Evolutionary conservation across 805 yeast genomes (phyloP).

Genomic region (Wickerhamomyces sydowiorum): DNA sequence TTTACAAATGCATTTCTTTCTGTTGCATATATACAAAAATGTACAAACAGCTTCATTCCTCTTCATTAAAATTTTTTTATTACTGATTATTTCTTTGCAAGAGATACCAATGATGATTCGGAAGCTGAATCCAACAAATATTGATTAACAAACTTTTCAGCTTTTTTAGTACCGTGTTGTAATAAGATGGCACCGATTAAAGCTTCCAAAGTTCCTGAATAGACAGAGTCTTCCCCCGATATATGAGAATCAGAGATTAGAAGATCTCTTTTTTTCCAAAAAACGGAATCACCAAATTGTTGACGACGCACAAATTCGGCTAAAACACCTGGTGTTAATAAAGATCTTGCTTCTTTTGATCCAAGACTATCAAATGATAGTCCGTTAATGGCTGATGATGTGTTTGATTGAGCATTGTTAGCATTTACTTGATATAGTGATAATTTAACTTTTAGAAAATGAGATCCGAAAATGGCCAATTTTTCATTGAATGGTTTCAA

Average conservation of each 20-base stretch:
- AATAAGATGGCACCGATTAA: constrained; percentile 65
- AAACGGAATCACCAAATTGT: constrained; percentile 47
- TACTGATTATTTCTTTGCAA: constrained; percentile 1
- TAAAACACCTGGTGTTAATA: constrained; percentile 44
- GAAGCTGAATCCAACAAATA: constrained; percentile 27
- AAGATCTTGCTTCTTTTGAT: constrained; percentile 41
- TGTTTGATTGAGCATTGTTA: constrained; percentile 7
- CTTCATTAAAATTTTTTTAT: not conserved
- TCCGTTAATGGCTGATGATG: constrained; percentile 32
- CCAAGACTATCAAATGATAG: constrained; percentile 58
- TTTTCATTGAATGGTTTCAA: constrained; percentile 85
- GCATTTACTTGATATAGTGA: constrained; percentile 25
- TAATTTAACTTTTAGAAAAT: constrained; percentile 43
- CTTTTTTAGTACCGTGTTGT: constrained; percentile 53
- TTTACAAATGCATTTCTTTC: not conserved
- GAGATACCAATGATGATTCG: constrained; percentile 17
- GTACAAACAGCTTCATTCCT: not conserved
- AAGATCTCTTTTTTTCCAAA: constrained; percentile 60
- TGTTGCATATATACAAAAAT: not conserved
- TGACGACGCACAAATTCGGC: constrained; percentile 46
- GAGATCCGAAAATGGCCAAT: constrained; percentile 65
- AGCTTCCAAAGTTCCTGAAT: constrained; percentile 51
- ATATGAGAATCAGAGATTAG: constrained; percentile 34
- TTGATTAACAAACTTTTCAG: constrained; percentile 53
- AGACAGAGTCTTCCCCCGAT: constrained; percentile 52